phyloP scores from a whole-genome alignment of 192 early-diverging fungal species.

The Mortierella claussenii region DNA sequence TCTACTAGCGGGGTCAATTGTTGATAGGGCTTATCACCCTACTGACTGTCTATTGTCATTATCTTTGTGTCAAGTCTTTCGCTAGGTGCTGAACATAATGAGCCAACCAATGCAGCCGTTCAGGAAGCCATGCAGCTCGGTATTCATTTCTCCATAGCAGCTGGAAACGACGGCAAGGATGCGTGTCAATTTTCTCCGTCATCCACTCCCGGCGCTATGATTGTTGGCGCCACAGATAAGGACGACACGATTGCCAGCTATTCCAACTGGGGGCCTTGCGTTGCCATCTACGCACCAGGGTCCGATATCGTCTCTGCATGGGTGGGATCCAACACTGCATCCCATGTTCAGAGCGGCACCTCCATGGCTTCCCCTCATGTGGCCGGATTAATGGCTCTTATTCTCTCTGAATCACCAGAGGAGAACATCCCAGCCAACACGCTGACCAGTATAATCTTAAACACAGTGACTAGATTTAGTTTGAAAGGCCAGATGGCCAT shows the following conservation, averaged over 20 bases:
- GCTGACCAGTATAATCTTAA: conserved; percentile 35
- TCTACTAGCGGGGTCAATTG: not conserved
- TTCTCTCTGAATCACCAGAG: conserved; percentile 40
- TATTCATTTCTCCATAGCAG: conserved; percentile 65
- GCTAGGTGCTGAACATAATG: conserved; percentile 59
- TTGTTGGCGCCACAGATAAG: conserved; percentile 69
- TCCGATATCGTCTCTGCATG: conserved; percentile 66
- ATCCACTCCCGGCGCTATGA: conserved; percentile 60
- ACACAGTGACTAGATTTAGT: conserved; percentile 34
- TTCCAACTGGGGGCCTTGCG: conserved; percentile 69
- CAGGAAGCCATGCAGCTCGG: conserved; percentile 59
- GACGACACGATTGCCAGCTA: conserved; percentile 66
- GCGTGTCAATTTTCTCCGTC: conserved; percentile 68
- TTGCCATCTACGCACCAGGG: conserved; percentile 66
- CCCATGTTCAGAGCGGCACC: conserved; percentile 73
- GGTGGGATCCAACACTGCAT: conserved; percentile 66
- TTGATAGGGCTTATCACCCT: not conserved
- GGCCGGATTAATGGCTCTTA: conserved; percentile 63
- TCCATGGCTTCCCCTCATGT: conserved; percentile 87
- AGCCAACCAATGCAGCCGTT: conserved; percentile 61
- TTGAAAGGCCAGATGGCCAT: conserved; percentile 16
- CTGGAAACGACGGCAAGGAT: conserved; percentile 69
- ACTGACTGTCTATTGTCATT: not conserved
- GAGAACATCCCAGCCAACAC: conserved; percentile 36
- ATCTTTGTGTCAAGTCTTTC: conserved; percentile 61